These are phyloP conservation scores for Tuber borchii DNA, from an alignment of 495 filamentous ascomycete species.

Conservation along the genomic window DNA sequence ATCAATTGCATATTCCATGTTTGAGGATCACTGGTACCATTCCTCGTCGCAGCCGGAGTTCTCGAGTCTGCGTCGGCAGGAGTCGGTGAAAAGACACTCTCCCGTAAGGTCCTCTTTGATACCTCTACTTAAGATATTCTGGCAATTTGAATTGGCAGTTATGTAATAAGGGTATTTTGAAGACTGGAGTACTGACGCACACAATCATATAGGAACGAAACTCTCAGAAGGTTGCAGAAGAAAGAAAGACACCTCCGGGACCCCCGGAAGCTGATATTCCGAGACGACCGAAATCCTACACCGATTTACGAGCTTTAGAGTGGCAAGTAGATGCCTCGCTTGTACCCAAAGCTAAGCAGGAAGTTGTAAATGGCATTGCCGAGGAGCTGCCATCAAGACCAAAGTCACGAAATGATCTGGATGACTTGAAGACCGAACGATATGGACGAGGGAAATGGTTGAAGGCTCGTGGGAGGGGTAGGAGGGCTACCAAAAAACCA, in stretches of 20 bases:
- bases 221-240: constrained; percentile 44
- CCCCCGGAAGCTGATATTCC: constrained; percentile 50
- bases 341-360: constrained; percentile 46
- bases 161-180: constrained; percentile 4
- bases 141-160: neutral
- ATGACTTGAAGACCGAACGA: constrained; percentile 44
- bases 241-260: constrained; percentile 51
- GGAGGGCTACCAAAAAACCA: neutral
- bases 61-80: constrained; percentile 25
- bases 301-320: constrained; percentile 55
- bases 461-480: constrained; percentile 9
- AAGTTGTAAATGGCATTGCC: constrained; percentile 35
- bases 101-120: constrained; percentile 34
- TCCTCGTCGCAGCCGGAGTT: constrained; percentile 32
- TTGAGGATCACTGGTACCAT: constrained; percentile 42
- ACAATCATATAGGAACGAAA: constrained; percentile 32
- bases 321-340: constrained; percentile 50
- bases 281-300: constrained; percentile 67
- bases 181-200: constrained; percentile 17
- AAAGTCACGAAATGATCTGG: constrained; percentile 47
- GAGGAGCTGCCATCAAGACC: constrained; percentile 25
- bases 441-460: constrained; percentile 35
- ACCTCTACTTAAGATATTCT: constrained; percentile 7
- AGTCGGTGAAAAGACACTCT: constrained; percentile 37
- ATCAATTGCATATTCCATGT: constrained; percentile 32